phyloP scores from a whole-genome alignment of 2,329 filamentous ascomycete genomes.

The Pestalotiopsis sp. region DNA sequence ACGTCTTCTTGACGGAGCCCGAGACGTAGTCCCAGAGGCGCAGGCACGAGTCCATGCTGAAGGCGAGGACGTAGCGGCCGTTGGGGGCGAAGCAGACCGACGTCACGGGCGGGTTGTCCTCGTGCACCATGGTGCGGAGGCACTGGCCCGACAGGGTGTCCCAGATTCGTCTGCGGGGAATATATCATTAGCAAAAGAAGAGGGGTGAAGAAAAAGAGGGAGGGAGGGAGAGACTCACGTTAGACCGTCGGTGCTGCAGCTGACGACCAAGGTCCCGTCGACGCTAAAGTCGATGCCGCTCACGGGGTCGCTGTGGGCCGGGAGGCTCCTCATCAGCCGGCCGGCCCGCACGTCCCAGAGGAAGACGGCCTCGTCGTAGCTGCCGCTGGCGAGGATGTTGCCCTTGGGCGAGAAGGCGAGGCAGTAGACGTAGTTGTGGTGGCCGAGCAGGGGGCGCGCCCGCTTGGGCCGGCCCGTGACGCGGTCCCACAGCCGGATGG shows the following conservation, averaged over 20 bases:
- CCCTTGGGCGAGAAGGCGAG: constrained; percentile 97
- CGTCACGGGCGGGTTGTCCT: constrained; percentile 89
- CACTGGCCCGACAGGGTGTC: constrained; percentile 95
- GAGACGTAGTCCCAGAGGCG: constrained; percentile 95
- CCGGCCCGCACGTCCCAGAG: constrained; percentile 94
- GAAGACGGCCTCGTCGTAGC: constrained; percentile 96
- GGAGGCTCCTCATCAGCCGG: constrained; percentile 83
- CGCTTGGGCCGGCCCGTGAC: constrained; percentile 61
- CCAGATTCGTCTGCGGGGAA: constrained; percentile 73
- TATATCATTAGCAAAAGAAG: too few relatives aligned
- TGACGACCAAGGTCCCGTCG: constrained; percentile 90
- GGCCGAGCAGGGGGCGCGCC: constrained; percentile 70
- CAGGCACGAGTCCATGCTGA: constrained; percentile 86
- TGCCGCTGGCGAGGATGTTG: constrained; percentile 93
- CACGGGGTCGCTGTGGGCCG: constrained; percentile 94
- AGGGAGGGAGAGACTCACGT: constrained; percentile 57
- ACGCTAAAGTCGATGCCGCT: constrained; percentile 89
- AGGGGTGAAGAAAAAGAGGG: too few relatives aligned
- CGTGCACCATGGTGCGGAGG: constrained; percentile 90
- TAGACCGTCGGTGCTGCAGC: constrained; percentile 87
- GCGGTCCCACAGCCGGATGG: constrained; percentile 88
- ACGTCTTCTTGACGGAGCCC: constrained; percentile 92
- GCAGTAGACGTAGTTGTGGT: constrained; percentile 95
- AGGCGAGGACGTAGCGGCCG: constrained; percentile 89
- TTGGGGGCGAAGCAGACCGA: constrained; percentile 93